Evolutionary conservation across 129 eudicot species (phyloP).

Genomic region (Arctium lappa): DNA sequence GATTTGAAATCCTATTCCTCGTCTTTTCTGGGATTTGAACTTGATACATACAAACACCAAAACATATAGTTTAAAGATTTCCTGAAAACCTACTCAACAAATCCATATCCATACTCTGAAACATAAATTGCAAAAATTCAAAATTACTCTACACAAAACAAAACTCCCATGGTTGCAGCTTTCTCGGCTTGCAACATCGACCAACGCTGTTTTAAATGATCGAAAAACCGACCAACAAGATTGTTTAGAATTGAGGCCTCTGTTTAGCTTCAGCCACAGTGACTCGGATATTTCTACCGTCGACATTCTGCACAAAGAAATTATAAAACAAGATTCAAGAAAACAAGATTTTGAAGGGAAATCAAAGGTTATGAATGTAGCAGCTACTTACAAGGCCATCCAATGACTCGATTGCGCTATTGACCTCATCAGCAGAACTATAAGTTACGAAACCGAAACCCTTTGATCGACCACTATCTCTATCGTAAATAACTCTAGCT

Average conservation of each 20-base stretch:
- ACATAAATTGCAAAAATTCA: conserved; percentile 31
- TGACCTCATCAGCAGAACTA: conserved; percentile 67
- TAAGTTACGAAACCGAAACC: conserved; percentile 87
- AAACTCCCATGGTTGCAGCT: background rate
- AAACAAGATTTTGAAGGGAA: background rate
- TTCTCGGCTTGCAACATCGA: conserved; percentile 2
- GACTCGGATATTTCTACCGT: conserved; percentile 77
- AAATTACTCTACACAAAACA: conserved; percentile 1
- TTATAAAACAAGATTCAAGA: background rate
- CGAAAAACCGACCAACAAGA: background rate
- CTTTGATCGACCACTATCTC: conserved; percentile 84
- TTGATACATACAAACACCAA: background rate
- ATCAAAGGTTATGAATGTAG: background rate
- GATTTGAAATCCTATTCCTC: conserved; percentile 4
- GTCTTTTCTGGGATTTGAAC: background rate
- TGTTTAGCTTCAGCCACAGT: conserved; percentile 63
- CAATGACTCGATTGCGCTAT: conserved; percentile 57
- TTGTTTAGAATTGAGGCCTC: conserved; percentile 42
- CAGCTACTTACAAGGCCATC: conserved; percentile 61
- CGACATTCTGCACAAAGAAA: conserved; percentile 50
- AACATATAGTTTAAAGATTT: background rate
- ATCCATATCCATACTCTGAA: conserved; percentile 17
- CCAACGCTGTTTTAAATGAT: background rate
- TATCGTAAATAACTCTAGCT: conserved; percentile 79
- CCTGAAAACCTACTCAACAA: conserved; percentile 17